Evolutionary conservation across 306 rosid genomes (phyloP), one percentile per base, ranked within the genome.

Genomic region (Dryas octopetala): DNA sequence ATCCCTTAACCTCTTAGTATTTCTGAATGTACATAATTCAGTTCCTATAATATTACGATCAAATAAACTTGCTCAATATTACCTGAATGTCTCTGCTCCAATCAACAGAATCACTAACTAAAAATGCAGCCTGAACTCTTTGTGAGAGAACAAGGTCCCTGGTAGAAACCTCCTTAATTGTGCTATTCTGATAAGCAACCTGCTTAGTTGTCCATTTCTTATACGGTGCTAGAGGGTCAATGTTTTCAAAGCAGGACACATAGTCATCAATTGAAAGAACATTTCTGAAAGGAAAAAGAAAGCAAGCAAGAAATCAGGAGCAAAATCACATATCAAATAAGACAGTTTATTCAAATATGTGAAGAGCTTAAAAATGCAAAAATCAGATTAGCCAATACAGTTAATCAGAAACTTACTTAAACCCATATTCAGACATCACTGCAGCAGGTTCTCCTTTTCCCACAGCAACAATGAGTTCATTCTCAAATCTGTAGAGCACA

Each of bases 31-130:
- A 26, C 40, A 57, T 12, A 12, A 40, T 17, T 44, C 43, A 76
- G 23, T 51, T 40, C 17, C 17, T 49, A 59, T 23, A n/a, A 45
- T 55, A 17, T 28, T 52, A 76, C 43, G 15, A 78, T 49, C 49
- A 52, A 32, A 12, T 5, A 41, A 32, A 11, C 13, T n/a, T 19
- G 51, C 77, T 70, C 40, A 63, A 64, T 50, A 55, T 40, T 53
- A 88, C 98, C 95, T 94, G 98, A 71, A 91, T 82, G 82, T 94
- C 98, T 77, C 97, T 87, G 90, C 98, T 88, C 98, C 98, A 94
- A 79, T 91, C 97, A 76, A 90, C 91, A 80, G 98, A 86, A 76
- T 94, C 97, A 62, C 98, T 94, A 62, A 94, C 87, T 40, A 94
- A 7, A 78, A 94, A 94, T 28, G 83, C 93, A 8, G 97, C 98